These are phyloP conservation scores for Saccharomyces hybrid DNA, from an alignment of 1,139 yeast genomes.

Conservation along the genomic window DNA sequence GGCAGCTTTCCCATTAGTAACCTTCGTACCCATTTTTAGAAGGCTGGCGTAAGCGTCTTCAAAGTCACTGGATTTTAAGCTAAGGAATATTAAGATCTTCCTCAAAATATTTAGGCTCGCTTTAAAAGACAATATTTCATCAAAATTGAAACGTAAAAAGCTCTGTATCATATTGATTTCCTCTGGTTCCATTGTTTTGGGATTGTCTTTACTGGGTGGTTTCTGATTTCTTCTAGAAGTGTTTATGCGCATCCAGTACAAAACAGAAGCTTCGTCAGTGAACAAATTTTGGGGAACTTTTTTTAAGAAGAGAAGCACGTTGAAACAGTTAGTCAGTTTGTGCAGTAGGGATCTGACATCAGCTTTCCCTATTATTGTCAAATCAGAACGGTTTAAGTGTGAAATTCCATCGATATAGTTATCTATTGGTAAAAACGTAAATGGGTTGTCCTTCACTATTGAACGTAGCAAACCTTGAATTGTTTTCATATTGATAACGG, in stretches of 20 bases:
- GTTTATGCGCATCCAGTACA: not conserved
- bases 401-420: constrained; percentile 7
- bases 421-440: constrained; percentile 9
- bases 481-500: constrained; percentile 4
- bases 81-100: constrained; percentile 39
- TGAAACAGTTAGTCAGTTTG: constrained; percentile 13
- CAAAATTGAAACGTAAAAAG: constrained; percentile 47
- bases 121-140: constrained; percentile 40
- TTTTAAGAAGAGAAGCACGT: constrained; percentile 12
- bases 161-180: constrained; percentile 47
- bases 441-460: constrained; percentile 5
- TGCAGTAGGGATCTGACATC: constrained; percentile 12
- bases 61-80: constrained; percentile 41
- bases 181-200: constrained; percentile 31
- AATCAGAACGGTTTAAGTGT: not conserved
- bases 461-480: constrained; percentile 8
- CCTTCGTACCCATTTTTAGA: constrained; percentile 13
- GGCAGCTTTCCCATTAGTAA: constrained; percentile 2
- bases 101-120: constrained; percentile 36
- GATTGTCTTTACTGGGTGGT: constrained; percentile 3
- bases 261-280: not conserved
- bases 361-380: constrained; percentile 13
- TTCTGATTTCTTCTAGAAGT: constrained; percentile 5
- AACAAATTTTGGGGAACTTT: constrained; percentile 9
- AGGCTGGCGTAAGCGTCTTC: constrained; percentile 20